Percentiles rank a stretch among this genome's conserved stretches.
Conservation (phyloP, 2,329 filamentous ascomycete species). For the Lasiodiplodia gonubiensis region DNA sequence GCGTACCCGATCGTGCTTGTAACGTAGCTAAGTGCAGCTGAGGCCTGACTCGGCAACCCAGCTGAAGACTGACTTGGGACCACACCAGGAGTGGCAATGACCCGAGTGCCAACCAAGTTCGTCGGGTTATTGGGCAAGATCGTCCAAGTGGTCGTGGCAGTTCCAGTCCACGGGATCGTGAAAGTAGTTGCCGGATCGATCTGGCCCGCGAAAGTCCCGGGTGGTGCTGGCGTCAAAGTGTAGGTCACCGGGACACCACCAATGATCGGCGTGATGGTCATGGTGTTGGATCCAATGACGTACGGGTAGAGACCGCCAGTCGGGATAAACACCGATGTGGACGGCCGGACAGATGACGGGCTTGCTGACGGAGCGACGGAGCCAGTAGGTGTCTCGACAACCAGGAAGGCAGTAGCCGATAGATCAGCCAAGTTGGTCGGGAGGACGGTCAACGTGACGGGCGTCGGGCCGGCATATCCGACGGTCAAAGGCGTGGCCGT, state of each 20-base stretch:
- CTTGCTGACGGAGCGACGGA: too few relatives aligned
- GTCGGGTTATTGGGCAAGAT: neutral
- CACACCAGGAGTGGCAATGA: neutral
- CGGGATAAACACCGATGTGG: neutral
- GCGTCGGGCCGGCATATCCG: neutral
- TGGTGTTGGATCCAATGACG: neutral
- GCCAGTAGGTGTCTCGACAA: neutral
- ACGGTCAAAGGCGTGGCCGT: neutral
- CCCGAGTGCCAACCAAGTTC: neutral
- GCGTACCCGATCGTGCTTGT: neutral
- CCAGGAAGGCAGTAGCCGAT: neutral
- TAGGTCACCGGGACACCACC: neutral
- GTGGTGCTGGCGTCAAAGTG: neutral
- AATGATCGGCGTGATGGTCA: neutral
- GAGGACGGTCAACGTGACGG: neutral
- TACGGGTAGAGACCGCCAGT: neutral
- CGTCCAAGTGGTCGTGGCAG: neutral
- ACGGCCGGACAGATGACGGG: neutral
- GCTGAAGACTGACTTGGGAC: neutral
- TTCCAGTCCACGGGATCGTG: neutral
- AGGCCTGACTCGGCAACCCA: neutral
- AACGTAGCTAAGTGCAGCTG: neutral
- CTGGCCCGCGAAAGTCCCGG: neutral
- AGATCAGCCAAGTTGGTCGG: neutral
- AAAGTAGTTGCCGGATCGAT: neutral